Base-by-base conservation (phyloP, 345 rosid species). In the Anacardium occidentale region DNA sequence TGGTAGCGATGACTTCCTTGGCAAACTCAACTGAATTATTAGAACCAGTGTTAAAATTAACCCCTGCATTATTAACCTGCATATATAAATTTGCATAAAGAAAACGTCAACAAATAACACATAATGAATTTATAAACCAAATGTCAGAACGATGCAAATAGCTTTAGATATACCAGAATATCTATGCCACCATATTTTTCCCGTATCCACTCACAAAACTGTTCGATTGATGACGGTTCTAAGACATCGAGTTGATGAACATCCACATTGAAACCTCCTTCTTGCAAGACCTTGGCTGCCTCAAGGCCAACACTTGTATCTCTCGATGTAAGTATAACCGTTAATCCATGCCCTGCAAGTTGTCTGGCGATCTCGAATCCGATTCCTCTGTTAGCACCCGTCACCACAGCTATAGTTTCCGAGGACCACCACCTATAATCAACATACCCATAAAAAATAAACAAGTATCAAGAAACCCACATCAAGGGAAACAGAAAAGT, bases 11-110 rank as follows among this genome's bases (percentile, higher is more conserved):
- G 50, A 91, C 96, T 82, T 74, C 87, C 68, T 78, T 70, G 4
- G 99, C 86, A 75, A 62, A 69, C 74, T 87, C 93, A 51, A 95
- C 93, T 3, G 96, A 92, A 83, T 95, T 95, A n/a, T 74, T 78
- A 9, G 87, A 66, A 68, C 94, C 97, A 29, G 84, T 64, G 66
- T 92, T 95, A 84, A 81, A 86, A 78, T 92, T 95, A 65, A 92
- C 94, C 74, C 96, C 99, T 10, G 99, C 99, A 79, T 95, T 95
- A 73, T 95, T 95, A 55, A 95, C 89, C 99, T 95, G 76, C 80
- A 78, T 48, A 68, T 51, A 60, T 4, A 68, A 75, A 34, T 44
- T 52, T 32, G 60, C 74, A 18, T 91, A 29, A 29, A 29, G n/a
- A n/a, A 29, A 29, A 29, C 32, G 3, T 29, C 32, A 29, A 29